Conservation (phyloP, 306 rosid genomes). For the Erythrophleum fordii region DNA sequence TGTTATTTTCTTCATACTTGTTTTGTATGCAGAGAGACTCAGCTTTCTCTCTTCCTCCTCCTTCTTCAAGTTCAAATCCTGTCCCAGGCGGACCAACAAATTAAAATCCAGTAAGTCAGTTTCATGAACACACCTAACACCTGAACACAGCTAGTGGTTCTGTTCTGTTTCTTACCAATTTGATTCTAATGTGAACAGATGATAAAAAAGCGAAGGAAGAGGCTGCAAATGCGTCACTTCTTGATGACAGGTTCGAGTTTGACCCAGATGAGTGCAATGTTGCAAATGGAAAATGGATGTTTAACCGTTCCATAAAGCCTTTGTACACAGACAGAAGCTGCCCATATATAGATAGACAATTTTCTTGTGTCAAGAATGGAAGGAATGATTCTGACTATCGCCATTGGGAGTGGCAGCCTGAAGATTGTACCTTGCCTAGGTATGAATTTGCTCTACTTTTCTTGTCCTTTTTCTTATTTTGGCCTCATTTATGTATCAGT, state of each 20-base stretch:
- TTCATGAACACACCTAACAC: too few species aligned
- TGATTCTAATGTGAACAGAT: constrained; percentile 38
- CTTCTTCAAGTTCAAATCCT: constrained; percentile 49
- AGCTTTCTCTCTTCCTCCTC: constrained; percentile 52
- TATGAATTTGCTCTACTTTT: constrained; percentile 24
- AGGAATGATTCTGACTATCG: constrained; percentile 73
- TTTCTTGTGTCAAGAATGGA: constrained; percentile 87
- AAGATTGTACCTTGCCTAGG: constrained; percentile 88
- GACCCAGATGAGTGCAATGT: constrained; percentile 87
- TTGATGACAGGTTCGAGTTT: constrained; percentile 88
- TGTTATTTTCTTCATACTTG: constrained; percentile 45
- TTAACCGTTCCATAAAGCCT: constrained; percentile 71
- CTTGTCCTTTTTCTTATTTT: too few species aligned
- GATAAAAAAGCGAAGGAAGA: constrained; percentile 52
- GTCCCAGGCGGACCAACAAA: constrained; percentile 42
- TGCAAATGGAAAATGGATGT: constrained; percentile 90
- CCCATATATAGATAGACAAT: constrained; percentile 88
- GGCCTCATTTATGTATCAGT: too few species aligned
- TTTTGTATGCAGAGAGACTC: constrained; percentile 52
- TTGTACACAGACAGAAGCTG: constrained; percentile 75
- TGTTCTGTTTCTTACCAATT: neutral
- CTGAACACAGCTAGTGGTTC: too few species aligned
- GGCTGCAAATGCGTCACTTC: constrained; percentile 40
- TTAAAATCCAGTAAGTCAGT: constrained; percentile 63
- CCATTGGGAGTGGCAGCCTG: constrained; percentile 97